phyloP scores from a whole-genome alignment of 805 yeast species.

The Cephaloascus albidus region DNA sequence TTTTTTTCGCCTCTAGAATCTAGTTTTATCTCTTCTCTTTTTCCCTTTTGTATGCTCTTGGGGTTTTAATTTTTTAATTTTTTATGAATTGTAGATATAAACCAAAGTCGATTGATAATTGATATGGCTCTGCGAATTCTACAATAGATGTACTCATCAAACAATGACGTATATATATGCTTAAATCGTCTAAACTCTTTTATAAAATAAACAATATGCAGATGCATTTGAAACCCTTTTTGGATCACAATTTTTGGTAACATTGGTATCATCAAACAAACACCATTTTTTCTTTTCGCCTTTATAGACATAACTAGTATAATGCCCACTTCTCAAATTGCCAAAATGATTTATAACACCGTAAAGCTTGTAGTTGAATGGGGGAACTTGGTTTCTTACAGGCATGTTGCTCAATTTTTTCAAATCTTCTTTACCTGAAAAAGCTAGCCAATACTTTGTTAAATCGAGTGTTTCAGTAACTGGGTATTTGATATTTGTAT shows the following conservation, averaged over 20 bases:
- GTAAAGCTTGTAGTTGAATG: constrained; percentile 66
- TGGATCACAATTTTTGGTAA: constrained; percentile 39
- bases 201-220: constrained; percentile 80
- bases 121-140: too few species aligned
- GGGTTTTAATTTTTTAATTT: too few species aligned
- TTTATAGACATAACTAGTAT: constrained; percentile 72
- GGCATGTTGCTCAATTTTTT: constrained; percentile 43
- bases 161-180: too few species aligned
- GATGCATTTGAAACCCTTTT: constrained; percentile 55
- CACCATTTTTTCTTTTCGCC: constrained; percentile 60
- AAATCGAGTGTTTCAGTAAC: constrained; percentile 45
- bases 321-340: constrained; percentile 78
- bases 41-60: not conserved
- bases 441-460: constrained; percentile 64
- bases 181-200: constrained; percentile 21
- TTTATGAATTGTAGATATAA: too few species aligned
- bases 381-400: constrained; percentile 64
- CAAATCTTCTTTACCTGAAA: constrained; percentile 32
- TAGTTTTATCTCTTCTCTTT: not conserved
- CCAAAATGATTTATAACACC: constrained; percentile 86
- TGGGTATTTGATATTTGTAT: constrained; percentile 63
- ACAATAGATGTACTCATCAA: too few species aligned
- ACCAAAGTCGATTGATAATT: too few species aligned
- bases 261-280: constrained; percentile 71
- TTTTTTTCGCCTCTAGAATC: not conserved